Percentiles rank a stretch among this genome's conserved stretches.
Evolutionary conservation across 306 rosid genomes (phyloP).

Genomic region (Cicer yamashitae): DNA sequence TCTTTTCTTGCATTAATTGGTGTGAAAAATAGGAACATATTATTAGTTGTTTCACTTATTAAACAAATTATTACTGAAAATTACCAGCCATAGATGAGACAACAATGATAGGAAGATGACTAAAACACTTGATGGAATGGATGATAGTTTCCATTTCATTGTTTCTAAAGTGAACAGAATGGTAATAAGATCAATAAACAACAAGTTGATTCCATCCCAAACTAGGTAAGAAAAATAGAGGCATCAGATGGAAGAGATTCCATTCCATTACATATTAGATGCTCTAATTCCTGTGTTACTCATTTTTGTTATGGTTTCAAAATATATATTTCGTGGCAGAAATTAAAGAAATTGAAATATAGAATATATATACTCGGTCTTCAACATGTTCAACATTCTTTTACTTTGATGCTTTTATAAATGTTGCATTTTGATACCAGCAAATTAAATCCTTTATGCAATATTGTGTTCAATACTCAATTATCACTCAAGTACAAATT

Average conservation of each 20-base stretch:
- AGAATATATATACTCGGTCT: too few relatives aligned
- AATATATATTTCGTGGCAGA: too few relatives aligned
- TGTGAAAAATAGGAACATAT: neutral
- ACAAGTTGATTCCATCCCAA: conserved; percentile 6
- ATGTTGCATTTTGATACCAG: conserved; percentile 9
- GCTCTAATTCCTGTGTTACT: neutral
- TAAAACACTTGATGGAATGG: neutral
- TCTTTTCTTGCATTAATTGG: conserved; percentile 20
- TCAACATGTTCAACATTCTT: too few relatives aligned
- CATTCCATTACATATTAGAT: conserved; percentile 1
- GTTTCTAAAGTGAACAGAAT: neutral
- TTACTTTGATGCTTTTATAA: neutral
- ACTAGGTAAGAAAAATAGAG: neutral
- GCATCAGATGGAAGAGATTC: neutral
- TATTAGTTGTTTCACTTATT: neutral
- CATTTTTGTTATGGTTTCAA: too few relatives aligned
- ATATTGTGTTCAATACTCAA: neutral
- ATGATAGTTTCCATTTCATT: neutral
- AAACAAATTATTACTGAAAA: neutral
- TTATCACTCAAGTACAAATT: neutral
- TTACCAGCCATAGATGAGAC: neutral
- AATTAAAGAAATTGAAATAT: too few relatives aligned
- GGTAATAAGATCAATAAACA: neutral
- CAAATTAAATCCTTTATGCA: conserved; percentile 6
- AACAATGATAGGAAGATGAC: conserved; percentile 6